Base-by-base conservation (phyloP, 805 yeast species). In the Ogataea nitratoaversa region DNA sequence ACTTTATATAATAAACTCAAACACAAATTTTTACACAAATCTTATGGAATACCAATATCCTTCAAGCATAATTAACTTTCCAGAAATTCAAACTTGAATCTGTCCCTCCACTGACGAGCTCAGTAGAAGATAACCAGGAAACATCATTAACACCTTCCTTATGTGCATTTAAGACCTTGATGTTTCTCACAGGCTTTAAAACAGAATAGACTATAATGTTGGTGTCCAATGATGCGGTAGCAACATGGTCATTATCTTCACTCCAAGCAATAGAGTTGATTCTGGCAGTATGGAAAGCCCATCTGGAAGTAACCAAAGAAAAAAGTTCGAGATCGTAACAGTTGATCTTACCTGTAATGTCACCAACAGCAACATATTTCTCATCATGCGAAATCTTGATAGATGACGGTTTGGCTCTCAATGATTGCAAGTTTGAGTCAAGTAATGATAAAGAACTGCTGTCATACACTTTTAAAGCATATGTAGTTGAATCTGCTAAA, bases 201-300 rank as follows among this genome's bases (percentile, higher is more conserved):
- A 87, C 90, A 16, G 90, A 83, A 62, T 89, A 93, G 13, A 93
- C 68, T 48, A 79, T 80, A 34, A 93, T 66, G 46, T 82, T 81
- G 6, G 95, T 82, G 59, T 93, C 99, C 42, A 88, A 67, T 0
- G 96, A 86, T 0, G 84, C 93, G 43, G 91, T 79, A 17, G 81
- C 85, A 32, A 85, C 72, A 50, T 74, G 79, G 50, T 82, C 78
- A 41, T 85, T 82, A 50, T 84, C 89, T 8, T 67, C 67, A 33
- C 81, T 75, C 99, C 98, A 93, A 19, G 78, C 62, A 35, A 93
- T 84, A 23, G 81, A 74, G 43, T 78, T 79, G 47, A 93, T 83
- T 40, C 76, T 79, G 41, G 95, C 82, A 2, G 90, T 85, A 60
- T 93, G 97, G 79, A 87, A 91, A 0, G 95, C 82, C 99, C 99